Base-by-base conservation (phyloP, 208 protist species). In the Leishmania amazonensis region DNA sequence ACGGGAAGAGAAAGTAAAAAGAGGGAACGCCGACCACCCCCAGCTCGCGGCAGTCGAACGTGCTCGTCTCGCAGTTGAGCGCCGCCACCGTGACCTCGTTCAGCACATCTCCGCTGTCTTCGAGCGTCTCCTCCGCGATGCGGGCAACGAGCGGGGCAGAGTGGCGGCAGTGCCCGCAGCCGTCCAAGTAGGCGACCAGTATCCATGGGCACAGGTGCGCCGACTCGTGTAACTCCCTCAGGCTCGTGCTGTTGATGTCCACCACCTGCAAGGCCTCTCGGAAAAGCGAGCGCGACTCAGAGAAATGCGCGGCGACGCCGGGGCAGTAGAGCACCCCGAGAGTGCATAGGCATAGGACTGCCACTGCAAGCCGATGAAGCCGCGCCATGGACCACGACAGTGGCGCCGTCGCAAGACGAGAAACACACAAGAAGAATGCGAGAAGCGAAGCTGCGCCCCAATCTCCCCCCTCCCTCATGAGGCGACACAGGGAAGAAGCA, bases 201-300 rank as follows among this genome's bases (percentile, higher is more conserved):
- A 94, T 58, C 90, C 89, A 93, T n/a, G 90, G 90, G 77, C 92
- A 96, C 7, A 89, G 7, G 57, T 90, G 84, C 4, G 89, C 75
- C 11, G 87, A 75, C n/a, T 79, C 31, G 38, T 87, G 75, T 31
- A 88, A 49, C 3, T 19, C 57, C 0, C 54, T 8, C 51, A 90
- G 86, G 0, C 85, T 17, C 71, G 77, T 80, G 53, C 64, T 53
- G 6, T 3, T 45, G 21, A 87, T 19, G 42, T 87, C 81, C 7
- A 86, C 54, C 21, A 85, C 72, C 65, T 78, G 75, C 13, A 53
- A 74, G 35, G 79, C 58, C n/a, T 42, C 77, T 19, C 38, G 54
- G 35, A 80, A 86, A 35, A 86, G 81, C 6, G 83, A 80, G 28
- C 47, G 80, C n/a, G 64, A 35, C 8, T 57, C 35, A 31, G 19